Percentiles rank a stretch among this genome's conserved stretches.
Conservation (phyloP, 2,329 filamentous ascomycete genomes). For the Penicillium capsulatum region DNA sequence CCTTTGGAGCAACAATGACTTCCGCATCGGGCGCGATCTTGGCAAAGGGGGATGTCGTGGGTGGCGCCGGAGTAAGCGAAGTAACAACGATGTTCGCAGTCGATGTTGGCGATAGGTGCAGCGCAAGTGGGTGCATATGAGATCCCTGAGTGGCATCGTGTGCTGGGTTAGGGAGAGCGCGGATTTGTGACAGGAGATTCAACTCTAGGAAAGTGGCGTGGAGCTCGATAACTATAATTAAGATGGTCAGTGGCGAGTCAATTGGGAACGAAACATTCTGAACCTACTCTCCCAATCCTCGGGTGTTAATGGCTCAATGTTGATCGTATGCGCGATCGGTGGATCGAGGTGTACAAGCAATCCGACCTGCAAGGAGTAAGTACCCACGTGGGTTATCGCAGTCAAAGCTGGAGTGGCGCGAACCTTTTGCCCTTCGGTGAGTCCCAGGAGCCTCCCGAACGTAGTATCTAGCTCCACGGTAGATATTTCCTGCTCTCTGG, state of each 20-base stretch:
- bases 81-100: slow-evolving; percentile 87
- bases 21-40: slow-evolving; percentile 93
- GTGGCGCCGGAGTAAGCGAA: slow-evolving; percentile 70
- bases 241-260: slow-evolving; percentile 5
- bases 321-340: slow-evolving; percentile 84
- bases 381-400: slow-evolving; percentile 30
- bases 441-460: slow-evolving; percentile 69
- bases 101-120: slow-evolving; percentile 91
- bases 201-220: slow-evolving; percentile 94
- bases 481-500: slow-evolving; percentile 69
- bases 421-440: slow-evolving; percentile 78
- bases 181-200: slow-evolving; percentile 87
- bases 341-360: slow-evolving; percentile 79
- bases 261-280: background rate
- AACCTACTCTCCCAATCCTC: slow-evolving; percentile 86
- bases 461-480: slow-evolving; percentile 84
- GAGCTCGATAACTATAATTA: slow-evolving; percentile 72
- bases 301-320: slow-evolving; percentile 91
- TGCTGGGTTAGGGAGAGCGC: slow-evolving; percentile 82
- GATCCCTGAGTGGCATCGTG: slow-evolving; percentile 54
- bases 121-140: slow-evolving; percentile 71
- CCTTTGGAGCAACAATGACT: slow-evolving; percentile 95
- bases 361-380: slow-evolving; percentile 47
- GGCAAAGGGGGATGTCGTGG: slow-evolving; percentile 69
- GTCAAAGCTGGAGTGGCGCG: slow-evolving; percentile 26